A percentile compares a stretch with the other conserved stretches of the same genome.
Conservation (phyloP, 2,329 filamentous ascomycete species). For the Fusarium mundagurra region DNA sequence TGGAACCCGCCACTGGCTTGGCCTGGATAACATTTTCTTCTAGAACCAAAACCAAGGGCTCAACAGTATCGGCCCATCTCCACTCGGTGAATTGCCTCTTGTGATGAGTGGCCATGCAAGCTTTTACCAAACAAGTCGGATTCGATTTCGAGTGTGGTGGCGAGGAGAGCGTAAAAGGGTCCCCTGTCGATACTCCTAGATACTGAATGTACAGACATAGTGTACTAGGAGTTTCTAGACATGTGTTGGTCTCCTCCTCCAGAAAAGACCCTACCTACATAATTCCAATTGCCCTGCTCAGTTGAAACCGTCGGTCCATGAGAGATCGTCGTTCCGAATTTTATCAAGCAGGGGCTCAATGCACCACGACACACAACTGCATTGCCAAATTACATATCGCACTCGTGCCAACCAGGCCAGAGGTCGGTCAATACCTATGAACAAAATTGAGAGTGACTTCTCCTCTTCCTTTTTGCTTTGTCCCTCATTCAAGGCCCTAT, state of each 20-base stretch:
- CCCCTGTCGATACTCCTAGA: background rate
- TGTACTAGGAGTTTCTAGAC: background rate
- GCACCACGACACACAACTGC: background rate
- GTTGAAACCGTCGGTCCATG: conserved; percentile 1
- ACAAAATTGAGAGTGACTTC: background rate
- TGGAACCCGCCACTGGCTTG: background rate
- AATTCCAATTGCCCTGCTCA: background rate
- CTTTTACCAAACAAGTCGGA: background rate
- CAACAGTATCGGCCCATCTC: conserved; percentile 1
- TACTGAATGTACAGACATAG: background rate
- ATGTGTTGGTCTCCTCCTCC: background rate
- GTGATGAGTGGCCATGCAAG: background rate
- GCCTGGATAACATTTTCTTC: conserved; percentile 2
- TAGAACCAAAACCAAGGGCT: background rate
- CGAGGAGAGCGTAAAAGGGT: background rate
- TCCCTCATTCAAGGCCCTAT: conserved; percentile 3
- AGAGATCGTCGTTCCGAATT: conserved; percentile 17
- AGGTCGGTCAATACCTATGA: background rate
- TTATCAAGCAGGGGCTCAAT: conserved; percentile 1
- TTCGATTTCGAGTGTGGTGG: conserved; percentile 8
- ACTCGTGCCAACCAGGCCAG: background rate
- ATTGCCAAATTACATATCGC: background rate
- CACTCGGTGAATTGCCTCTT: background rate
- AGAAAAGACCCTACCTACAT: background rate
- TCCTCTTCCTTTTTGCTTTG: background rate